Evolutionary conservation across 1,284 basidiomycete species (phyloP).

Genomic region (Ceratobasidium sp.): DNA sequence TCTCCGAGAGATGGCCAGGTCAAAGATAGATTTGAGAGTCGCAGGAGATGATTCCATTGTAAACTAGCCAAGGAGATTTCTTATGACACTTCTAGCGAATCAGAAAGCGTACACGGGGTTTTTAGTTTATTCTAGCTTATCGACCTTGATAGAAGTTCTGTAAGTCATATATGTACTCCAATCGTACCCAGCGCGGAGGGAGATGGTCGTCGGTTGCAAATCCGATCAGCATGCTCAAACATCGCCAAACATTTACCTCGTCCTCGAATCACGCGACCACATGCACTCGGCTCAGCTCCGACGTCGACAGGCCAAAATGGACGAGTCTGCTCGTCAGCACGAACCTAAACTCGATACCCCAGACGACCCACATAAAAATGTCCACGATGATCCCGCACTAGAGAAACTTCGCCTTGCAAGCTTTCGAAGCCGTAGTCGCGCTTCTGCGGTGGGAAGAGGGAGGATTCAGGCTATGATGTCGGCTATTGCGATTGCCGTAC

Average conservation of each 20-base stretch:
- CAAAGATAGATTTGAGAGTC: slow-evolving; percentile 27
- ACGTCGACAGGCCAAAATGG: slow-evolving; percentile 41
- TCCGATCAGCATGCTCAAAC: background rate
- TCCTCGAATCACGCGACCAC: slow-evolving; percentile 5
- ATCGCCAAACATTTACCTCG: slow-evolving; percentile 4
- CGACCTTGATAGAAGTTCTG: too few species aligned
- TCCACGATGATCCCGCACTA: background rate
- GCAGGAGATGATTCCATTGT: slow-evolving; percentile 29
- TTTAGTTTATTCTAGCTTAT: too few species aligned
- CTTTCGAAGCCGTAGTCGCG: slow-evolving; percentile 37
- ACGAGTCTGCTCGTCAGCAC: slow-evolving; percentile 28
- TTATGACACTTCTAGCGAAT: background rate
- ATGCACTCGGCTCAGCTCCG: slow-evolving; percentile 43
- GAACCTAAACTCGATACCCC: slow-evolving; percentile 5
- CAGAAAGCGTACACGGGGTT: too few species aligned
- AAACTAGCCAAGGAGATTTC: background rate
- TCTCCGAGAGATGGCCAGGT: slow-evolving; percentile 7
- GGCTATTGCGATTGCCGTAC: slow-evolving; percentile 33
- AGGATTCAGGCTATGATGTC: slow-evolving; percentile 41
- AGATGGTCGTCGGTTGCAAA: too few species aligned
- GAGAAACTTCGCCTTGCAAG: slow-evolving; percentile 41
- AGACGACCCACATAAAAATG: slow-evolving; percentile 31
- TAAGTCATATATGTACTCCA: too few species aligned
- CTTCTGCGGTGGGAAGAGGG: slow-evolving; percentile 27
- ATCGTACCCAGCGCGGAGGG: too few species aligned